Evolutionary conservation across 768 basidiomycete genomes (phyloP).

Genomic region (Collybia mongolica): DNA sequence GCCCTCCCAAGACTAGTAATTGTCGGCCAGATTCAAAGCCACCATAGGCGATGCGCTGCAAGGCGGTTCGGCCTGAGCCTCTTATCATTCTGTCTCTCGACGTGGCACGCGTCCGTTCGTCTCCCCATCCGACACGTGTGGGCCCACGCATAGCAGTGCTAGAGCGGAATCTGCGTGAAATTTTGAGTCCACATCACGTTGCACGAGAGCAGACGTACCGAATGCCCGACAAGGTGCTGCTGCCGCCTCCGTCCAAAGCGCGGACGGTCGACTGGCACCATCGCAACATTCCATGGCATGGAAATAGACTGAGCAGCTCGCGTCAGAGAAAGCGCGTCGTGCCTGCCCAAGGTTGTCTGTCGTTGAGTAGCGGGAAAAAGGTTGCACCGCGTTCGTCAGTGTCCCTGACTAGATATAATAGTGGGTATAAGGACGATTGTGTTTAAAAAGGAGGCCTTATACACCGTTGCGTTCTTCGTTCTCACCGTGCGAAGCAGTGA

Average conservation of each 20-base stretch:
- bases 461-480: background rate
- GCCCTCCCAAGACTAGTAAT: no score
- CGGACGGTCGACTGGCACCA: constrained; percentile 58
- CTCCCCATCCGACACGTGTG: background rate
- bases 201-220: constrained; percentile 14
- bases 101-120: no score
- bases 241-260: constrained; percentile 35
- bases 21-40: no score
- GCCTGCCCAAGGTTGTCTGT: constrained; percentile 5
- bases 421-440: background rate
- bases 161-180: background rate
- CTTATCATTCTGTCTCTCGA: no score
- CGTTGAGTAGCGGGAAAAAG: background rate
- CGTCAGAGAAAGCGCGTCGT: constrained; percentile 17
- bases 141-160: background rate
- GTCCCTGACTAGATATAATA: background rate
- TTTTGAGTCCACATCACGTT: background rate
- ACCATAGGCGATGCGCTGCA: no score
- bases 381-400: no score
- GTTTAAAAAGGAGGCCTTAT: background rate
- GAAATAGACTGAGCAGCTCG: constrained; percentile 17
- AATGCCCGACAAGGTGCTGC: constrained; percentile 12
- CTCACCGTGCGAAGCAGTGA: background rate
- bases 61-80: no score
- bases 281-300: constrained; percentile 84